These are phyloP conservation scores for Penicillium soppii DNA, from an alignment of 495 filamentous ascomycete genomes.

Conservation along the genomic window DNA sequence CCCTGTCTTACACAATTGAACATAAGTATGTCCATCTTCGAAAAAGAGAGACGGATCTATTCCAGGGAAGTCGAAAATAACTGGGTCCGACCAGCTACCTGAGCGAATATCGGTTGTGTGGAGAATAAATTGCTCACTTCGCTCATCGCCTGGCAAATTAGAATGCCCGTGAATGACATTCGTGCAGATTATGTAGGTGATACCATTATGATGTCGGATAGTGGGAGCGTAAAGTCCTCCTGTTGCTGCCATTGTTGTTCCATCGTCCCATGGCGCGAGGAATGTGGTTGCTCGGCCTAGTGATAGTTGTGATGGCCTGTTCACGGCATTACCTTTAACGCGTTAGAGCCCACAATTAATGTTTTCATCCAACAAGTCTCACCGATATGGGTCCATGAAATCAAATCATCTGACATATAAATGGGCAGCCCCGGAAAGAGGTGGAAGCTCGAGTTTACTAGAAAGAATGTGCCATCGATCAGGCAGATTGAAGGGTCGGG, in stretches of 20 bases:
- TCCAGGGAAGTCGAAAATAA: conserved; percentile 28
- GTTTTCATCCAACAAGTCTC: background rate
- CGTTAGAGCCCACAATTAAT: background rate
- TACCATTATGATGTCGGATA: conserved; percentile 24
- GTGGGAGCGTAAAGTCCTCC: conserved; percentile 26
- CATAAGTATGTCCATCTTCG: conserved; percentile 25
- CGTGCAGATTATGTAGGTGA: conserved; percentile 42
- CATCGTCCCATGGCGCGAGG: conserved; percentile 8
- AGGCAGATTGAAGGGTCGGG: conserved; percentile 29
- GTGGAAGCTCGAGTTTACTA: conserved; percentile 37
- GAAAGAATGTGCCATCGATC: conserved; percentile 28
- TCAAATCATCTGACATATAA: conserved; percentile 34
- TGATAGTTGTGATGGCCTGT: conserved; percentile 11
- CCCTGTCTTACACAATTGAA: conserved; percentile 11
- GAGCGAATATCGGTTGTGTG: conserved; percentile 18
- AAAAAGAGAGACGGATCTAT: conserved; percentile 26
- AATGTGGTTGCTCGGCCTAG: conserved; percentile 9
- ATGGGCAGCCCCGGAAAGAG: conserved; percentile 39
- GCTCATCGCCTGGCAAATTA: conserved; percentile 10
- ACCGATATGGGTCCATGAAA: conserved; percentile 28
- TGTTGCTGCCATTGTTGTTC: conserved; percentile 5
- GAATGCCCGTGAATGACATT: conserved; percentile 19
- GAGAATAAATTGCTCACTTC: conserved; percentile 23
- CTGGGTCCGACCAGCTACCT: conserved; percentile 28
- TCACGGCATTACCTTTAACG: conserved; percentile 19